These are phyloP conservation scores for Catunica adiposa DNA, from an alignment of 2,329 filamentous ascomycete species.

Conservation along the genomic window DNA sequence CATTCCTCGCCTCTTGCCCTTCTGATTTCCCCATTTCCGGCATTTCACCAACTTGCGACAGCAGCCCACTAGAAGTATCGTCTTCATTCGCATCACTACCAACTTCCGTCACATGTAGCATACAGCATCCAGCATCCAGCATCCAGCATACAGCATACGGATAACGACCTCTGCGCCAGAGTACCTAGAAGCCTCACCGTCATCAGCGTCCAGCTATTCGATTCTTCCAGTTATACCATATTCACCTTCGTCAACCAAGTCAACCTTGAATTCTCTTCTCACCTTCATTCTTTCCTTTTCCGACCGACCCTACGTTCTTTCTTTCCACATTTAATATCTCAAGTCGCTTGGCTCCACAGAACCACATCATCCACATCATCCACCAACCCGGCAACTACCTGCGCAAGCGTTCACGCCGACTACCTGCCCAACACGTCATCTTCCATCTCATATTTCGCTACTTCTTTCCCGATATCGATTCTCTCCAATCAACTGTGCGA, in stretches of 20 bases:
- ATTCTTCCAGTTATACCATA: not conserved
- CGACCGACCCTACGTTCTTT: conserved; percentile 7
- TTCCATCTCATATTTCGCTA: not conserved
- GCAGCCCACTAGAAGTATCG: not conserved
- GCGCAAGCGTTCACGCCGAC: not conserved
- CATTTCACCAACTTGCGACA: not conserved
- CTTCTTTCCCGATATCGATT: not conserved
- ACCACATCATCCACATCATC: no score
- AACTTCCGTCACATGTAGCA: not conserved
- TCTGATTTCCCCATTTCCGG: not conserved
- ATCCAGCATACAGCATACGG: not conserved
- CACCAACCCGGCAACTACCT: not conserved
- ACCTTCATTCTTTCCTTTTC: not conserved
- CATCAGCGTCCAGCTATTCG: not conserved
- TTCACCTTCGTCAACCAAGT: conserved; percentile 5
- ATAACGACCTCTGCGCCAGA: no score
- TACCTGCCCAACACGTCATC: not conserved
- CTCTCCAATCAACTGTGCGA: not conserved
- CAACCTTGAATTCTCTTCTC: conserved; percentile 2
- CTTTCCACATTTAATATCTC: not conserved
- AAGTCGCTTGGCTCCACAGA: not conserved
- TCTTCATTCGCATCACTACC: not conserved
- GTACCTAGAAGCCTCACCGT: not conserved
- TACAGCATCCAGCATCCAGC: not conserved
- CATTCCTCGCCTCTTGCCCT: not conserved